Evolutionary conservation across 176 grass and related monocot species (phyloP).

Genomic region (Aegilops longissima): DNA sequence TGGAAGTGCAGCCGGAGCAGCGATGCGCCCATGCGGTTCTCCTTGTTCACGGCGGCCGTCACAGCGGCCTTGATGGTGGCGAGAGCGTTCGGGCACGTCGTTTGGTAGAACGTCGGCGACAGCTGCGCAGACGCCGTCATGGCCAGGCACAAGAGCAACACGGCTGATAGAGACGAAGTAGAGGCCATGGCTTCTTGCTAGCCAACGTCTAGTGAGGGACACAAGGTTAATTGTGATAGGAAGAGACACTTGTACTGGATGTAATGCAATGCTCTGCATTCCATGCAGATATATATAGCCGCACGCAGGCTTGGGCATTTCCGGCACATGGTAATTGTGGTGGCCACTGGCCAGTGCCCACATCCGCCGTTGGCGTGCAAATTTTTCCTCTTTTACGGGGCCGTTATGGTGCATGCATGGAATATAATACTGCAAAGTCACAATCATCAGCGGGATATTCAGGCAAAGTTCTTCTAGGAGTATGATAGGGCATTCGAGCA

Average conservation of each 20-base stretch:
- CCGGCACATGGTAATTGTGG: not conserved
- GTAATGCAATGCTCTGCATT: constrained; percentile 17
- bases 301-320: not conserved
- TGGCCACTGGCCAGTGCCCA: not conserved
- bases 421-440: too few species aligned
- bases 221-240: not conserved
- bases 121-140: constrained; percentile 55
- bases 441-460: too few species aligned
- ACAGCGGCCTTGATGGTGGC: constrained; percentile 62
- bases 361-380: not conserved
- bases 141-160: constrained; percentile 34
- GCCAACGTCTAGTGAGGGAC: too few species aligned
- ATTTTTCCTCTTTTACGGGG: not conserved
- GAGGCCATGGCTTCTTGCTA: constrained; percentile 26
- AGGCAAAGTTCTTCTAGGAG: too few species aligned
- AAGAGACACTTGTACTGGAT: not conserved
- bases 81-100: constrained; percentile 54
- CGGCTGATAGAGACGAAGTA: not conserved
- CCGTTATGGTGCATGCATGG: not conserved
- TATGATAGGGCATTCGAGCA: too few species aligned
- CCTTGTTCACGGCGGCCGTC: constrained; percentile 47
- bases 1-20: constrained; percentile 84
- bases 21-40: constrained; percentile 68
- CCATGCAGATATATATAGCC: constrained; percentile 48
- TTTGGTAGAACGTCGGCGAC: constrained; percentile 76